Base-by-base conservation (phyloP, 495 filamentous ascomycete genomes). In the Neurospora sp. region DNA sequence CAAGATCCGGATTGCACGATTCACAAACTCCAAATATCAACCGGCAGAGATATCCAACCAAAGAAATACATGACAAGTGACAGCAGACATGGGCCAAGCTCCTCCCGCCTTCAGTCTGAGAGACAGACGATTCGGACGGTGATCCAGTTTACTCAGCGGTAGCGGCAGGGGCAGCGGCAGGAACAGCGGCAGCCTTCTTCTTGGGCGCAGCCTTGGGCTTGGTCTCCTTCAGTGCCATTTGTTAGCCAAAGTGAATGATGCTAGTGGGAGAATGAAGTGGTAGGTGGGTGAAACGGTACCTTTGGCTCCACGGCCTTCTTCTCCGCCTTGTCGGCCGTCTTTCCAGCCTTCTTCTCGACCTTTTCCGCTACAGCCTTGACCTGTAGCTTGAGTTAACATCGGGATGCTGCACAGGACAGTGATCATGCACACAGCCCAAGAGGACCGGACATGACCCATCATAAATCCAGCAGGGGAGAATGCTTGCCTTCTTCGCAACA, bases 321-420 rank as follows among this genome's bases (percentile, higher is more conserved):
- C 61, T 76, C 75, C 14, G 73, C 70, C 73, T 76, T 76, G 41
- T 74, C 74, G 39, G 70, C 68, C 69, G 73, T 74, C 74, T 77
- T 74, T 20, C 73, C 74, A 44, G 72, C 73, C 75, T 77, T 77
- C 73, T 77, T 73, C 72, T 79, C 78, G 41, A 76, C 77, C 78
- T 86, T 86, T 81, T 85, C 85, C 61, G 80, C 82, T 35, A 79
- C 79, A 72, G 82, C 82, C 74, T 86, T 87, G 74, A 82, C 84
- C 85, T 87, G 72, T 69, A 10, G 37, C 37, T 8, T 31, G 44
- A 53, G 75, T 86, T 73, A 83, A 77, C 71, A 78, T 38, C n/a
- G 27, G 12, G 12, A 16, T 70, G 37, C 53, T 7, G 27, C 31
- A 31, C 22, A 12, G 27, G 6, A 16, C 27, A 35, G 53, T 65